Percentiles rank a stretch among this genome's conserved stretches.
These are phyloP conservation scores for Acanthamoeba lenticulata DNA, from an alignment of 208 protist genomes.

Conservation along the genomic window DNA sequence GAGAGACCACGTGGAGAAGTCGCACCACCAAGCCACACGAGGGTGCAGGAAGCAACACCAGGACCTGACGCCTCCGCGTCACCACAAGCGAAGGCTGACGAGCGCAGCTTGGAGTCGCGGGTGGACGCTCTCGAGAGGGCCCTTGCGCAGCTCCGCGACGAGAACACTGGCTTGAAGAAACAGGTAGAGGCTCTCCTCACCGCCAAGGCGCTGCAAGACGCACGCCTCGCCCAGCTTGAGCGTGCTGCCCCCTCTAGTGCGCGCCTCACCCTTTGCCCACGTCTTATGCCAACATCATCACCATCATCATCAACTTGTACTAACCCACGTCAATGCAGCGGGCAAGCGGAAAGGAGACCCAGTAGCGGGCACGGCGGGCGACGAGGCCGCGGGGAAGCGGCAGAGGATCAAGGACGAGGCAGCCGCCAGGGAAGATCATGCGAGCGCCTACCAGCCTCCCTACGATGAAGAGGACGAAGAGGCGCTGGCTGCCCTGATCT, in stretches of 20 bases:
- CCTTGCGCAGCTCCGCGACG: background rate
- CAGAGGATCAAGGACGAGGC: background rate
- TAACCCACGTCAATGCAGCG: too few species aligned
- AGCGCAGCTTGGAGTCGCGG: background rate
- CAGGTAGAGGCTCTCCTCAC: background rate
- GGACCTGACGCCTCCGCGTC: background rate
- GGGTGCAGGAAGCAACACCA: background rate
- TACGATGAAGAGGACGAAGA: background rate
- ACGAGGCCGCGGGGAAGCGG: background rate
- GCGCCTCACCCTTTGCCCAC: background rate
- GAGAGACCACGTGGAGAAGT: background rate
- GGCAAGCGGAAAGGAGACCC: background rate
- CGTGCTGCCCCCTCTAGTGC: background rate
- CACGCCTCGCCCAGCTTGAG: background rate
- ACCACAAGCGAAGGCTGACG: too few species aligned
- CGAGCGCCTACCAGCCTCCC: background rate
- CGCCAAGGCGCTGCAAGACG: background rate
- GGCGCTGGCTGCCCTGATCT: background rate
- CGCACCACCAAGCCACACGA: background rate
- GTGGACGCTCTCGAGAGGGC: background rate
- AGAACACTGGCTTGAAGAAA: background rate
- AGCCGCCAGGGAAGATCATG: background rate
- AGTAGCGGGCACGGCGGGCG: background rate
- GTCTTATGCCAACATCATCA: background rate
- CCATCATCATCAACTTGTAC: too few species aligned